Base-by-base conservation (phyloP, 2,329 filamentous ascomycete genomes). In the Nannizzia gypsea region DNA sequence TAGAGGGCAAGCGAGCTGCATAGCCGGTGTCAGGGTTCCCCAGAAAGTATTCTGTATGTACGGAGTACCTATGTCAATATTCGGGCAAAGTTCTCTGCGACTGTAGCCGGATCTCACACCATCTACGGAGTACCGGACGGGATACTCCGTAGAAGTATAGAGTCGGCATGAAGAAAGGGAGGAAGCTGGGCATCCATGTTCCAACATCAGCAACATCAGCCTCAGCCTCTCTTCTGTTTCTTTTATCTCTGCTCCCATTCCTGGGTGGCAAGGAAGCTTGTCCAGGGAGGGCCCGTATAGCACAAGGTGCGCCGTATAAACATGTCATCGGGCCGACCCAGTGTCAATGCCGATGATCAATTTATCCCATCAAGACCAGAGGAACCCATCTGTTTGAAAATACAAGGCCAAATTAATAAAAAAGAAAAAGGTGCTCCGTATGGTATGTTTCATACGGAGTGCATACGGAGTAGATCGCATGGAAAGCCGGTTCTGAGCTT, bases 71-170 rank as follows among this genome's bases (percentile, higher is more conserved):
- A 26, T 48, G 44, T 26, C 1, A 20, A n/a, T 22, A 22, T 9
- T 5, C 13, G n/a, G 17, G 13, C 6, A 11, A 31, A 31, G 48
- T 20, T 11, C 31, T 34, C 26, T 31, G 48, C 48, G 48, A 54
- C 48, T 9, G 48, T 54, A 54, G 48, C 48, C 48, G 48, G 46
- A 54, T 54, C 48, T 34, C 26, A 52, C 46, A 31, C n/a, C 48
- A 2, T 9, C 20, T 17, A n/a, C n/a, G n/a, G n/a, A n/a, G n/a
- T n/a, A n/a, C n/a, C 15, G 26, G 6, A 2, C n/a, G 3, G 6
- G 6, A 5, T 11, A 34, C n/a, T 13, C 6, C 11, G 38, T 15
- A 42, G 38, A 13, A 42, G 3, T 42, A 42, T 54, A 17, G 46
- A 52, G 15, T 34, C 26, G 48, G 48, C 11, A 48, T 48, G 20